Evolutionary conservation across 2,329 filamentous ascomycete species (phyloP), one percentile per base, ranked within the genome.

Genomic region (Cladosporium sphaerospermum): DNA sequence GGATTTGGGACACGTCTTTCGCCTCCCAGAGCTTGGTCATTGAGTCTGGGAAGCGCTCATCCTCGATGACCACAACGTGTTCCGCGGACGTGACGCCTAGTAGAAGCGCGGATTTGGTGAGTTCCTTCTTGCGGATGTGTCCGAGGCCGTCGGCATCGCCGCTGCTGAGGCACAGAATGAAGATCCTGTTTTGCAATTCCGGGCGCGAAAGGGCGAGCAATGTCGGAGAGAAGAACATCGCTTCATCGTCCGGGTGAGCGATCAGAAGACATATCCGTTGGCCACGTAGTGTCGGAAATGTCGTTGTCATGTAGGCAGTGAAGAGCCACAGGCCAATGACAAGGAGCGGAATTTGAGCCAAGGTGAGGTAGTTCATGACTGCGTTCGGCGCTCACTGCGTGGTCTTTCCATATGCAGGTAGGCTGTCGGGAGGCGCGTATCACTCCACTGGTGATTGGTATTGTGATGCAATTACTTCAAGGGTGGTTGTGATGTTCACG

Each of bases 141-240:
- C 93, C 93, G 32, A 97, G 78, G 1, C 91, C 91, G 61, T 91
- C 90, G 46, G 91, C 90, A 68, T 97, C 79, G 85, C 88, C 91
- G 60, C 84, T 92, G 71, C 88, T 95, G 58, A 99, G 75, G 73
- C 93, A 99, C 53, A 97, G 74, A 58, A 99, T 95, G 73, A 95
- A 93, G 66, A 99, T 80, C 67, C 95, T 89, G 72, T 99, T 97
- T 3, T 88, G 87, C 16, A 86, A 78, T 55, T 84, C 82, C 3
- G 89, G 89, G 11, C 81, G 78, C 14, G 90, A 92, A 54, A 99
- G 80, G n/a, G 88, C 84, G 62, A 95, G 78, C 11, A 97, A 78
- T 0, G 89, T 88, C 0, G 93, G 93, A 58, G 90, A 84, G 73
- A 99, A 99, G 78, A 99, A 99, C 93, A 99, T 99, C 70, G 92